phyloP scores from a whole-genome alignment of 2,329 filamentous ascomycete species.

The Fusarium continuum region DNA sequence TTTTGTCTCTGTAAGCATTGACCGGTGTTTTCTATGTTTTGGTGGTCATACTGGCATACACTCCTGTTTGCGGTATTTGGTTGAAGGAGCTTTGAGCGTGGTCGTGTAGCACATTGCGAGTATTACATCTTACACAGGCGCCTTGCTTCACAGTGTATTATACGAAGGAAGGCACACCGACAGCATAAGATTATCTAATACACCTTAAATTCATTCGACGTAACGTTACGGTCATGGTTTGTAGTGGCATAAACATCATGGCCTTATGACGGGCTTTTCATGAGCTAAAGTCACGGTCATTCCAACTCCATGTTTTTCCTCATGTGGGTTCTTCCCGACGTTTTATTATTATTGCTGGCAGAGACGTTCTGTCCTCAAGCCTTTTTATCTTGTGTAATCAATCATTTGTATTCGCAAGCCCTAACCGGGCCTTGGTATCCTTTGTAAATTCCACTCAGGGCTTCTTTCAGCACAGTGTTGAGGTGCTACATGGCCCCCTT shows the following conservation, averaged over 20 bases:
- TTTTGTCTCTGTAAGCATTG: conserved; percentile 29
- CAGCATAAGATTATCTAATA: neutral
- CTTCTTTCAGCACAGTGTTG: neutral
- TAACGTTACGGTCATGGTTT: too few species aligned
- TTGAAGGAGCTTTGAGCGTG: neutral
- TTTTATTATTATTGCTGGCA: conserved; percentile 12
- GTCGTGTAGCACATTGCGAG: neutral
- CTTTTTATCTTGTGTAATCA: conserved; percentile 1
- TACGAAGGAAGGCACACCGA: neutral
- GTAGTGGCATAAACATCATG: neutral
- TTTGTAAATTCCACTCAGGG: conserved; percentile 7
- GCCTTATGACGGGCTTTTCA: neutral
- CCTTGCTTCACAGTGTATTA: neutral
- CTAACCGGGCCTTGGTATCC: conserved; percentile 27
- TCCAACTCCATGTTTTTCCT: neutral
- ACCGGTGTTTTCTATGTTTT: conserved; percentile 22
- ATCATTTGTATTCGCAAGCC: conserved; percentile 17
- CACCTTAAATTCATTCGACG: neutral
- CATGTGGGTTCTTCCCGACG: neutral
- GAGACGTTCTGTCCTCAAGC: neutral
- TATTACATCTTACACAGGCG: neutral
- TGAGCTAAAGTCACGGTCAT: neutral
- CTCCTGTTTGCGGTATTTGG: neutral
- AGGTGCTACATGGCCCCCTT: neutral
- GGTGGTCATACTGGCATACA: conserved; percentile 1